Evolutionary conservation across 2,329 filamentous ascomycete species (phyloP).

Genomic region (Thielaviopsis cerberus): DNA sequence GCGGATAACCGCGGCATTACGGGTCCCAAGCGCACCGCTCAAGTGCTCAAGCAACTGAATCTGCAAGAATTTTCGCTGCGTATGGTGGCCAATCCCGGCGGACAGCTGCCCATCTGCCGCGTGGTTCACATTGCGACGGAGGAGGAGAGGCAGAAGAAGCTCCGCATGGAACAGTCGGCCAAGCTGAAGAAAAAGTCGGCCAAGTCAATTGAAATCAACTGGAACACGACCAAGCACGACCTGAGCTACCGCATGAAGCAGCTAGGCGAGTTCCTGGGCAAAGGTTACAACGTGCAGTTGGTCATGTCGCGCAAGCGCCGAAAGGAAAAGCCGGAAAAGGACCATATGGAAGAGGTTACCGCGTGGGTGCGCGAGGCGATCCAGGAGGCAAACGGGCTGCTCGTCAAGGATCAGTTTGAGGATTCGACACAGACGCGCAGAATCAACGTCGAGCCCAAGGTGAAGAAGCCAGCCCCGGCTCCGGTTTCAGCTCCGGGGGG

Average conservation of each 20-base stretch:
- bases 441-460: conserved; percentile 22
- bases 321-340: conserved; percentile 35
- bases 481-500: background rate
- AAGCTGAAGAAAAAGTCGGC: conserved; percentile 25
- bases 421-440: conserved; percentile 26
- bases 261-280: conserved; percentile 48
- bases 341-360: conserved; percentile 44
- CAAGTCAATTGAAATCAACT: conserved; percentile 80
- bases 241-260: conserved; percentile 51
- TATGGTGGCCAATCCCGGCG: conserved; percentile 23
- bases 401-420: conserved; percentile 26
- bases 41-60: conserved; percentile 25
- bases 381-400: conserved; percentile 20
- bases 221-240: conserved; percentile 65
- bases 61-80: conserved; percentile 22
- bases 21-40: conserved; percentile 21
- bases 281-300: conserved; percentile 60
- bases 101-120: conserved; percentile 39
- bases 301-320: conserved; percentile 42
- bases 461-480: background rate
- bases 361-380: conserved; percentile 12
- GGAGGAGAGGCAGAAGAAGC: conserved; percentile 23
- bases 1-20: conserved; percentile 22
- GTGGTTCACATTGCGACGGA: conserved; percentile 41
- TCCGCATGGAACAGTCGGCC: conserved; percentile 26